Percentiles rank a stretch among this genome's conserved stretches.
Conservation (phyloP, 352 stramenopile species). For the Lagenidium sp. region DNA sequence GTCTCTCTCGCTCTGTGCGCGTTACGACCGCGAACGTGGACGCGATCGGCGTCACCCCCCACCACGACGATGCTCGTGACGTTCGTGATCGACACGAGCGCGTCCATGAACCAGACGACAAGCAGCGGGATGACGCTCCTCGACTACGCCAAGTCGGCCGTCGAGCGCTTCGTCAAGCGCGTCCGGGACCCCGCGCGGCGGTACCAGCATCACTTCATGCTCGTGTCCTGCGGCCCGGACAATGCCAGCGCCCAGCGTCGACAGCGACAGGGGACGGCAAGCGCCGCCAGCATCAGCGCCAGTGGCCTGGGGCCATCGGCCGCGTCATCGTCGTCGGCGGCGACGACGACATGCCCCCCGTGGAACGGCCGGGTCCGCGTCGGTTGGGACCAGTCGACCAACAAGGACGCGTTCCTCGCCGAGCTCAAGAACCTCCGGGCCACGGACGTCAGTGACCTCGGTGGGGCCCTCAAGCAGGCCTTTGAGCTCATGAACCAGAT, state of each 20-base stretch:
- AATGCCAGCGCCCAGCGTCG: not conserved
- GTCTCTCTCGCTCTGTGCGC: not conserved
- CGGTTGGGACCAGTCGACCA: slow-evolving; percentile 80
- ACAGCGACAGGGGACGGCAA: not conserved
- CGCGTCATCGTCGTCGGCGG: not conserved
- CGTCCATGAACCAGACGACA: slow-evolving; percentile 88
- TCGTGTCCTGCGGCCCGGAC: slow-evolving; percentile 64
- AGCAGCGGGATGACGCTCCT: slow-evolving; percentile 84
- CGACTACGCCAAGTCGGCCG: slow-evolving; percentile 83
- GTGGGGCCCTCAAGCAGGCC: slow-evolving; percentile 57
- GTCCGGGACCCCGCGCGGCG: slow-evolving; percentile 70
- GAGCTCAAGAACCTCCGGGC: slow-evolving; percentile 82
- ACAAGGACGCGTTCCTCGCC: slow-evolving; percentile 71
- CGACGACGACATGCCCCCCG: slow-evolving; percentile 5
- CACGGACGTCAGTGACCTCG: slow-evolving; percentile 72
- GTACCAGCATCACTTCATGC: slow-evolving; percentile 87
- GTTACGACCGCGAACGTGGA: not conserved
- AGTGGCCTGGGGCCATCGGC: slow-evolving; percentile 2
- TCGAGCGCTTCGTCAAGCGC: slow-evolving; percentile 85
- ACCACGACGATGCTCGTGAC: slow-evolving; percentile 88
- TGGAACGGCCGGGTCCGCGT: slow-evolving; percentile 71
- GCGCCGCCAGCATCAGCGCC: slow-evolving; percentile 14
- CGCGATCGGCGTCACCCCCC: slow-evolving; percentile 2
- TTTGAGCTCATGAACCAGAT: slow-evolving; percentile 89
- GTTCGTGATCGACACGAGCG: slow-evolving; percentile 87